Percentiles rank a stretch among this genome's conserved stretches.
Conservation (phyloP, 768 basidiomycete genomes). For the Tricholoma saponaceum region DNA sequence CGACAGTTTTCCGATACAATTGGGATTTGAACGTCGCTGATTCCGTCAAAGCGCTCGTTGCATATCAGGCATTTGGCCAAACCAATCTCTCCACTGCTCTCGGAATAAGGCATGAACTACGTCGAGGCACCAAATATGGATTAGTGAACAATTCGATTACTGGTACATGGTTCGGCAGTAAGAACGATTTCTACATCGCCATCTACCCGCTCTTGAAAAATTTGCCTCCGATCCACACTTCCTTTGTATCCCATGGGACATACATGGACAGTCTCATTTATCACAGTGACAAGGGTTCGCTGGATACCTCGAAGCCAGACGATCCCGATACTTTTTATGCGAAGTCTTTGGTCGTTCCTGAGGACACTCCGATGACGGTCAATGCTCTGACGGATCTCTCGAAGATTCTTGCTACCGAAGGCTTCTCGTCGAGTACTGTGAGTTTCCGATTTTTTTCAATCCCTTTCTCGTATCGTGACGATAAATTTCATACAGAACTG, state of each 20-base stretch:
- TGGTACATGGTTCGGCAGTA: not conserved
- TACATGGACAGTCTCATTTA: not conserved
- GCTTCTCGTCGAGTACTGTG: not conserved
- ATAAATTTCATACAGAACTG: not conserved
- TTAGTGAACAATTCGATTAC: not conserved
- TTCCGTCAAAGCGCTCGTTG: not conserved
- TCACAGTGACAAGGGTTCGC: not conserved
- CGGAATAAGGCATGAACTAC: not conserved
- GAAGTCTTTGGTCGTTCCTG: not conserved
- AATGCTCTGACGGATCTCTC: not conserved
- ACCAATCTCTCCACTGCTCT: not conserved
- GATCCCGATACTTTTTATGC: not conserved
- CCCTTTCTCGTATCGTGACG: too few relatives aligned
- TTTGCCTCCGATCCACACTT: not conserved
- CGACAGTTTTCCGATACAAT: slow-evolving; percentile 22
- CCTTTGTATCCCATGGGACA: not conserved
- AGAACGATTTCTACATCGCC: not conserved
- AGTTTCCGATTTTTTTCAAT: not conserved
- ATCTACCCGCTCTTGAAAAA: not conserved
- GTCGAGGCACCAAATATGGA: not conserved
- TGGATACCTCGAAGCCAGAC: not conserved
- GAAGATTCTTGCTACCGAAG: not conserved
- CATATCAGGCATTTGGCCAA: not conserved
- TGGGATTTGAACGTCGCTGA: not conserved
- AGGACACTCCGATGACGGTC: not conserved